These are phyloP conservation scores for Fusarium sp. DNA, from an alignment of 2,329 filamentous ascomycete genomes.

Conservation along the genomic window DNA sequence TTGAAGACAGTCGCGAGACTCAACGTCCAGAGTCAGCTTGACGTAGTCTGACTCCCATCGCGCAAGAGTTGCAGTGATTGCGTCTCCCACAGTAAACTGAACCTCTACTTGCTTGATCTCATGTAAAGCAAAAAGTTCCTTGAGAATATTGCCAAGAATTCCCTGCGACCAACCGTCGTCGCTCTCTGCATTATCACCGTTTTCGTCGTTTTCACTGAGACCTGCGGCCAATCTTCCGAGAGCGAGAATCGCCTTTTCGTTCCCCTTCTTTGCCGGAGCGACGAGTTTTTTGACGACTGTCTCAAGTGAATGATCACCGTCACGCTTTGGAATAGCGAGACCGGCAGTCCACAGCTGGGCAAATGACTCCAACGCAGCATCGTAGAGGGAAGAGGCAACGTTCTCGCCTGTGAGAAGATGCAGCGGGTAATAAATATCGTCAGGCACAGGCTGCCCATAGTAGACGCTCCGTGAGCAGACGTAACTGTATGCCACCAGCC, in stretches of 20 bases:
- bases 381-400: constrained; percentile 56
- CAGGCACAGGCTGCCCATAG: constrained; percentile 56
- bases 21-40: constrained; percentile 81
- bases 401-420: constrained; percentile 52
- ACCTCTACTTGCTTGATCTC: constrained; percentile 89
- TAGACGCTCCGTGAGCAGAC: constrained; percentile 62
- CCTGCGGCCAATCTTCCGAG: constrained; percentile 83
- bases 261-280: constrained; percentile 81
- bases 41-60: constrained; percentile 90
- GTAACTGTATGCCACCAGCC: constrained; percentile 62
- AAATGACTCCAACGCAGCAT: constrained; percentile 62
- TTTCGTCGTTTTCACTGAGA: constrained; percentile 58
- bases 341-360: constrained; percentile 64
- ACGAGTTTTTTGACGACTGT: constrained; percentile 74
- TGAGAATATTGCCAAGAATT: constrained; percentile 70
- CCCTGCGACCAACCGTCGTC: constrained; percentile 55
- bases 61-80: constrained; percentile 81
- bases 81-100: constrained; percentile 92
- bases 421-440: constrained; percentile 50
- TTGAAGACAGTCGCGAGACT: constrained; percentile 59
- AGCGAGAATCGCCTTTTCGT: constrained; percentile 85
- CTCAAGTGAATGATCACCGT: constrained; percentile 52
- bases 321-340: constrained; percentile 54
- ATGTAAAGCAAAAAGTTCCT: constrained; percentile 81
- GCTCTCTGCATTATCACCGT: constrained; percentile 5